phyloP scores from a whole-genome alignment of 2,329 filamentous ascomycete genomes.

The Penicillium olsonii region DNA sequence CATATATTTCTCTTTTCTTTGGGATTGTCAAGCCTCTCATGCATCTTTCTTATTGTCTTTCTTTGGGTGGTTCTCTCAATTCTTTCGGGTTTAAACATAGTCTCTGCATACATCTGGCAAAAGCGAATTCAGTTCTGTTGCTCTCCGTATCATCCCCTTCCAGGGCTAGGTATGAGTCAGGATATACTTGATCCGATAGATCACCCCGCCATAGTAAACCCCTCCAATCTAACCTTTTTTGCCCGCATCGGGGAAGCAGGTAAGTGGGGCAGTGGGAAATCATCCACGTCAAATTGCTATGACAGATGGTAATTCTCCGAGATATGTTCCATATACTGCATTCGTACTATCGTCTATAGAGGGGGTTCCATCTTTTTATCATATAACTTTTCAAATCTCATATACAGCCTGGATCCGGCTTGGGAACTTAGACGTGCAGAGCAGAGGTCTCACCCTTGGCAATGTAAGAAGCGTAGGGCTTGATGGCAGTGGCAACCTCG shows the following conservation, averaged over 20 bases:
- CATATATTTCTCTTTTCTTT: constrained; percentile 6
- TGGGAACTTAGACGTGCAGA: constrained; percentile 43
- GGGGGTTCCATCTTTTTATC: constrained; percentile 6
- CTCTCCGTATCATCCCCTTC: too few species aligned
- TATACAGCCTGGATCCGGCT: not conserved
- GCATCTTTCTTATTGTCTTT: constrained; percentile 1
- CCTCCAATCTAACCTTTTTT: constrained; percentile 4
- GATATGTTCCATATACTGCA: not conserved
- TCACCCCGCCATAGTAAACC: not conserved
- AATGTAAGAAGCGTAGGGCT: constrained; percentile 47
- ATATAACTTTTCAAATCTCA: constrained; percentile 3
- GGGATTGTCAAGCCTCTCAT: not conserved
- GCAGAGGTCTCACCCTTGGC: constrained; percentile 40
- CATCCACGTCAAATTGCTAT: not conserved
- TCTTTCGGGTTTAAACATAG: constrained; percentile 1
- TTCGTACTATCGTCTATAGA: not conserved
- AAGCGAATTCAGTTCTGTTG: too few species aligned
- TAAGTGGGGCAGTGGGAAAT: constrained; percentile 10
- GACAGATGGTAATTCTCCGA: not conserved
- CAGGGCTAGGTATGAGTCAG: not conserved
- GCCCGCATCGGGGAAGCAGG: constrained; percentile 13
- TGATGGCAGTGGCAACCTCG: constrained; percentile 51
- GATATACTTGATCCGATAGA: not conserved
- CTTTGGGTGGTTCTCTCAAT: constrained; percentile 4
- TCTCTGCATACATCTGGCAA: constrained; percentile 1